These are phyloP conservation scores for Trichothecium sympodiale DNA, from an alignment of 2,329 filamentous ascomycete genomes.

Conservation along the genomic window DNA sequence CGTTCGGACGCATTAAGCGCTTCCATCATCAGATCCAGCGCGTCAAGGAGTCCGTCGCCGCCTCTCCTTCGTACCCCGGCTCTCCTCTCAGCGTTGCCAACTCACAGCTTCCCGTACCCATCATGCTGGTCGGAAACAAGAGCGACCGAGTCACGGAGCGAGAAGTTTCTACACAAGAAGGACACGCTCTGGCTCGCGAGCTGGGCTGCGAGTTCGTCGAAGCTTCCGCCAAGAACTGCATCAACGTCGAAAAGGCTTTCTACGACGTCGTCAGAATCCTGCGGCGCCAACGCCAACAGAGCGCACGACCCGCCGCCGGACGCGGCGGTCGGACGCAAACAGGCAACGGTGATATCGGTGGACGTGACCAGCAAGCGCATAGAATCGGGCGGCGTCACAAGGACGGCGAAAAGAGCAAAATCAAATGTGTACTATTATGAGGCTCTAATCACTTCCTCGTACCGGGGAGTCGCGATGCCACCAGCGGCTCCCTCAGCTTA, in stretches of 20 bases:
- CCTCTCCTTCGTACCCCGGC: constrained; percentile 66
- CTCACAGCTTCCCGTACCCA: constrained; percentile 63
- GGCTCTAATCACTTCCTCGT: constrained; percentile 7
- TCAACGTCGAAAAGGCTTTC: constrained; percentile 97
- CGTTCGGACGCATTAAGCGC: constrained; percentile 86
- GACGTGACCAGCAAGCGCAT: constrained; percentile 18
- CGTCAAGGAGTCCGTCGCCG: constrained; percentile 82
- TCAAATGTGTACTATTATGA: constrained; percentile 30
- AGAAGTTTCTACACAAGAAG: constrained; percentile 94
- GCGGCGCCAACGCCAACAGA: constrained; percentile 64
- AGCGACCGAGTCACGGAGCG: constrained; percentile 92
- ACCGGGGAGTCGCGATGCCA: too few species aligned
- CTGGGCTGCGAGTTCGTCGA: constrained; percentile 95
- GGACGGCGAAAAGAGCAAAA: constrained; percentile 22
- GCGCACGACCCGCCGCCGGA: constrained; percentile 25
- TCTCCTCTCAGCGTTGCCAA: constrained; percentile 54
- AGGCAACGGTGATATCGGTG: constrained; percentile 22
- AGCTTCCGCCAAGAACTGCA: constrained; percentile 93
- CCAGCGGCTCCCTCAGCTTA: not conserved
- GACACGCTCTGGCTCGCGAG: constrained; percentile 80
- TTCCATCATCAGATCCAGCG: constrained; percentile 96
- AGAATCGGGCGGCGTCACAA: constrained; percentile 19
- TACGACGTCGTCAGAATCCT: constrained; percentile 93
- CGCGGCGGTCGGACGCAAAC: constrained; percentile 25
- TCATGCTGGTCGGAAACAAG: constrained; percentile 99